Evolutionary conservation across 2,329 filamentous ascomycete genomes (phyloP).

Genomic region (Massarina eburnea): DNA sequence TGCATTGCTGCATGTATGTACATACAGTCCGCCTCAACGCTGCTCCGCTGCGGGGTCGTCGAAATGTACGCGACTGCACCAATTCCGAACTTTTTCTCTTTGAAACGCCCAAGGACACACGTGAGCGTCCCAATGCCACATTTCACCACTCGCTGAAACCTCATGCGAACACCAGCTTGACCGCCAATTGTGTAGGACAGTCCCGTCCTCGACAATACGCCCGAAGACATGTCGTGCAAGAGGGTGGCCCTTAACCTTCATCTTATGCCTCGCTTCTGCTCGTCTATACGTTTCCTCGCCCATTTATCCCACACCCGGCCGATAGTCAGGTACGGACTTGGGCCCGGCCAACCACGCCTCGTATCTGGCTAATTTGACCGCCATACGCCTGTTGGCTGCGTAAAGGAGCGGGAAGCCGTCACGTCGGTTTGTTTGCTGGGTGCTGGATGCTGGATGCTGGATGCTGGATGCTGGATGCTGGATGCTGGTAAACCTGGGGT

Average conservation of each 20-base stretch:
- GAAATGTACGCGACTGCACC: conserved; percentile 1
- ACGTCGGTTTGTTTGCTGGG: no score
- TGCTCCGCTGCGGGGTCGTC: conserved; percentile 7
- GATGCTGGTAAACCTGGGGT: no score
- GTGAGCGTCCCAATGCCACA: conserved; percentile 11
- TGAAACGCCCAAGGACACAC: conserved; percentile 4
- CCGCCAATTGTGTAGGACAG: conserved; percentile 11
- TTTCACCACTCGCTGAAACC: conserved; percentile 14
- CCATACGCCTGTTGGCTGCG: no score
- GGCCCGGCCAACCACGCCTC: conserved; percentile 12
- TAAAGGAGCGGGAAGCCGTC: no score
- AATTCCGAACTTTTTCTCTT: not conserved
- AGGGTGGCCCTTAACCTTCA: conserved; percentile 14
- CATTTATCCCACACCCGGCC: conserved; percentile 19
- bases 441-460: no score
- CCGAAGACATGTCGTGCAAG: conserved; percentile 8
- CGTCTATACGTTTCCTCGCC: conserved; percentile 8
- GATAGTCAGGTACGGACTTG: conserved; percentile 16
- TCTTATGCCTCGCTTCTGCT: conserved; percentile 17
- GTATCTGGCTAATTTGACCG: conserved; percentile 23
- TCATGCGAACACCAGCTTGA: conserved; percentile 15
- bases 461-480: no score
- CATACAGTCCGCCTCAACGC: conserved; percentile 13
- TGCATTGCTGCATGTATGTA: no score
- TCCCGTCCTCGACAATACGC: conserved; percentile 2